These are phyloP conservation scores for Linnemannia hyalina DNA, from an alignment of 192 early-diverging fungal genomes.

Conservation along the genomic window DNA sequence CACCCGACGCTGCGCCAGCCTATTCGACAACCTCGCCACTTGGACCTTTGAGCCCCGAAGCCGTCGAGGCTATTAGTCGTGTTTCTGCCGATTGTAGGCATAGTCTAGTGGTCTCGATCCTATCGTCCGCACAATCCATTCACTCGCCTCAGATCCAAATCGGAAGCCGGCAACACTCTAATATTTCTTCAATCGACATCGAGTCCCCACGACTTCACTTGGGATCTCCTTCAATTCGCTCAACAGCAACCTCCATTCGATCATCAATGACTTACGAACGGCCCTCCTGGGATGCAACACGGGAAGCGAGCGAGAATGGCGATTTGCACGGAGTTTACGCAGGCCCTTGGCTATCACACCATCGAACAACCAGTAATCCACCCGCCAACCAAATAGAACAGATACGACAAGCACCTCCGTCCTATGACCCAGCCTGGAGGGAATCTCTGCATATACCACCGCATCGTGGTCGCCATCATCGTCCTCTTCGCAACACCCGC, in stretches of 20 bases:
- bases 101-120: conserved; percentile 32
- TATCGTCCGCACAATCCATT: conserved; percentile 27
- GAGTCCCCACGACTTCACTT: not conserved
- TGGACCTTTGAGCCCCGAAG: conserved; percentile 45
- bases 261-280: conserved; percentile 11
- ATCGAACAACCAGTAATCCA: not conserved
- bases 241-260: conserved; percentile 3
- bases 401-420: conserved; percentile 23
- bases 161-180: conserved; percentile 2
- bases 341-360: not conserved
- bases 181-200: conserved; percentile 11
- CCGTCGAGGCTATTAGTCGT: conserved; percentile 42
- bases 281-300: not conserved
- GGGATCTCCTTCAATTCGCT: conserved; percentile 3
- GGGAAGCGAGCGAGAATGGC: not conserved
- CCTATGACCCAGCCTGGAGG: conserved; percentile 40
- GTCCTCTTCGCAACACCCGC: not conserved
- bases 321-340: not conserved
- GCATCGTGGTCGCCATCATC: not conserved
- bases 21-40: conserved; percentile 40
- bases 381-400: not conserved
- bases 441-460: not conserved
- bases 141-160: not conserved
- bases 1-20: conserved; percentile 39
- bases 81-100: conserved; percentile 32